These are phyloP conservation scores for Bauhinia variegata DNA, from an alignment of 306 rosid species.

Conservation along the genomic window DNA sequence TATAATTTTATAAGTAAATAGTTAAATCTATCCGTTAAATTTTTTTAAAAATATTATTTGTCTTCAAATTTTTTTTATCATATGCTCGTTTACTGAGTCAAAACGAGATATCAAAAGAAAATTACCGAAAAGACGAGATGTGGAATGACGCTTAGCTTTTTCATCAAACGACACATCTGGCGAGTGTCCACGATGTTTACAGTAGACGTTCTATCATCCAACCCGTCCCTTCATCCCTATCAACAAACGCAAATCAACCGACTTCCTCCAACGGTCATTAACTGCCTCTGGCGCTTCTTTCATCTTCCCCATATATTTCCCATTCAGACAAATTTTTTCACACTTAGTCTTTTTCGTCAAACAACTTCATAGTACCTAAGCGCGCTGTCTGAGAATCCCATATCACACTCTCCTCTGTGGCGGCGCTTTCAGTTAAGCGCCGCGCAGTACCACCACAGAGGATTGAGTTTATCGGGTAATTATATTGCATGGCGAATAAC, in stretches of 20 bases:
- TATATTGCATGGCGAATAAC: constrained; percentile 45
- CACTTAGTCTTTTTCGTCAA: not conserved
- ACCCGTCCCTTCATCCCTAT: no score
- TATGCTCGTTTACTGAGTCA: no score
- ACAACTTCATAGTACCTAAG: not conserved
- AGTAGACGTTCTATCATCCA: no score
- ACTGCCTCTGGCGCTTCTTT: constrained; percentile 45
- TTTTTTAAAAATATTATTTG: no score
- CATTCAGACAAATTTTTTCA: not conserved
- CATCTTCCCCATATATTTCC: constrained; percentile 4
- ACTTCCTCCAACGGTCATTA: constrained; percentile 47
- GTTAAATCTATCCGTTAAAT: no score
- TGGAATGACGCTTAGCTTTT: no score
- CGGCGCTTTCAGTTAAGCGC: constrained; percentile 41
- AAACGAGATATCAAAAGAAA: no score
- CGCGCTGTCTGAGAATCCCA: constrained; percentile 8
- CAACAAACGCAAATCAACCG: not conserved
- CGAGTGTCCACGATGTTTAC: not conserved
- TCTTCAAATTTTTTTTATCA: no score
- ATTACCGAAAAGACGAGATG: no score
- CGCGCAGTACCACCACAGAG: constrained; percentile 14
- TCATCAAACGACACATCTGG: no score
- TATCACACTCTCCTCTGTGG: not conserved
- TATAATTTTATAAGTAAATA: no score
- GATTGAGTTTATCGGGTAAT: no score